Evolutionary conservation across 768 basidiomycete genomes (phyloP).

Genomic region (Crepidotus variabilis): DNA sequence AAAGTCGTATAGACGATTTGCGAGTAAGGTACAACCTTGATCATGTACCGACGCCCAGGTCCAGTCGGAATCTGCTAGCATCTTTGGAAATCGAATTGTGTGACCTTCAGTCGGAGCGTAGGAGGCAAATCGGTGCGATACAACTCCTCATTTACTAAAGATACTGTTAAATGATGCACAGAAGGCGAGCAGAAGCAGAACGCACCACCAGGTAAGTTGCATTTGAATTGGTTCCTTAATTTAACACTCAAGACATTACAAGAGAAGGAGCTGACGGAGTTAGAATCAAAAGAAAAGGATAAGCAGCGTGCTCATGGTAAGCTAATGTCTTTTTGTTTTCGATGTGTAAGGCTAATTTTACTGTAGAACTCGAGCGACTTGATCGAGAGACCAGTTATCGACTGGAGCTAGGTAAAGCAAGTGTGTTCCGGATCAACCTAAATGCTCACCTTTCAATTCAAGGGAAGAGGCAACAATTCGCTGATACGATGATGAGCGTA

Average conservation of each 20-base stretch:
- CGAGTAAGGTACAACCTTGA: no score
- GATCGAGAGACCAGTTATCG: neutral
- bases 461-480: neutral
- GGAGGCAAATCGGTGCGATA: no score
- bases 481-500: neutral
- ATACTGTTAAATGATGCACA: neutral
- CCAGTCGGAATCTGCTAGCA: no score
- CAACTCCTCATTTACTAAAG: no score
- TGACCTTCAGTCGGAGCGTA: no score
- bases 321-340: neutral
- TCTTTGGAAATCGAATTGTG: no score
- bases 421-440: neutral
- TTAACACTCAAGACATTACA: neutral
- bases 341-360: neutral
- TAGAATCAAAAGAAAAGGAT: neutral
- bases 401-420: neutral
- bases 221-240: neutral
- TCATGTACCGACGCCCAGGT: no score
- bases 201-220: neutral
- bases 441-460: neutral
- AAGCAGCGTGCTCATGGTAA: neutral
- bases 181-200: neutral
- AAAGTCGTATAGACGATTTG: no score
- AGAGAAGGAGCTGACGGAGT: neutral
- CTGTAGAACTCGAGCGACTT: neutral